Conservation (phyloP, 1,284 basidiomycete genomes). For the Calocybe gambosa region DNA sequence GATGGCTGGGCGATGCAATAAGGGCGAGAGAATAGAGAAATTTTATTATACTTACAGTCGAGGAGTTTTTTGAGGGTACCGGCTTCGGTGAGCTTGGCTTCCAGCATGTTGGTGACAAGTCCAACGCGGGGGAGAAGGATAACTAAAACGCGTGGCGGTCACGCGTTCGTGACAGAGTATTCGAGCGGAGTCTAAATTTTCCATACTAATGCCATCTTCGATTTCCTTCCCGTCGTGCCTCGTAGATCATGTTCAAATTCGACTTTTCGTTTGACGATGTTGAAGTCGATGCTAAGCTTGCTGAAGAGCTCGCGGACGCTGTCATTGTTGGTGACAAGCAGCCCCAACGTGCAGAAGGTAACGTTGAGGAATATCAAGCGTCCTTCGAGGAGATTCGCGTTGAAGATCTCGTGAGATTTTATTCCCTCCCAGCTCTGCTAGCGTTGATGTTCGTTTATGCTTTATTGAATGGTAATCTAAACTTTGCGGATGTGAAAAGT, state of each 20-base stretch:
- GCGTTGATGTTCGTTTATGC: neutral
- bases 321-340: conserved; percentile 5
- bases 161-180: conserved; percentile 13
- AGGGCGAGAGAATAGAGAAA: conserved; percentile 9
- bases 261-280: conserved; percentile 11
- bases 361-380: neutral
- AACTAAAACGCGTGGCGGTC: conserved; percentile 16
- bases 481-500: neutral
- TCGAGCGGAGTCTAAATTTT: conserved; percentile 12
- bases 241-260: conserved; percentile 10
- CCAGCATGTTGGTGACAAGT: conserved; percentile 59
- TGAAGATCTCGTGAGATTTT: conserved; percentile 10
- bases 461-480: neutral
- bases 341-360: neutral
- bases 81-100: conserved; percentile 84
- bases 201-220: too few species aligned
- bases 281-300: conserved; percentile 9
- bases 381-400: conserved; percentile 5
- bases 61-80: conserved; percentile 81
- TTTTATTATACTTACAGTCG: conserved; percentile 55
- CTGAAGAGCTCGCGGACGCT: conserved; percentile 7
- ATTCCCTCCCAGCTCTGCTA: neutral
- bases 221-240: too few species aligned
- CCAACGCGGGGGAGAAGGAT: conserved; percentile 3
- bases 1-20: conserved; percentile 57